Conservation (phyloP, 306 rosid genomes). For the Acacia melanoxylon region DNA sequence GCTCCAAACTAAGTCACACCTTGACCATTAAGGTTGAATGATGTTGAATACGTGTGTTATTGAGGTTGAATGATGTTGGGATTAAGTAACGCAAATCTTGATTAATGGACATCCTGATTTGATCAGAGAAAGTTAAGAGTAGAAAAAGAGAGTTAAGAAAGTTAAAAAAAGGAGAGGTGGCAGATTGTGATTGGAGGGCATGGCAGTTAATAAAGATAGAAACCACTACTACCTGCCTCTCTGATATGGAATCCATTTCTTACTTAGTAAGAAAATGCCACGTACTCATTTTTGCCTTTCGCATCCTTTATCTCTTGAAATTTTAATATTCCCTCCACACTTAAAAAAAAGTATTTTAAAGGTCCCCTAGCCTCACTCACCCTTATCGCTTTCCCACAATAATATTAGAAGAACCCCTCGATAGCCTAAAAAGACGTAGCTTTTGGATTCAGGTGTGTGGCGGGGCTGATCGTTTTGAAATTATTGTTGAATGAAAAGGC, state of each 20-base stretch:
- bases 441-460: constrained; percentile 25
- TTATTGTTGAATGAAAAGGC: neutral
- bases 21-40: neutral
- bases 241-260: constrained; percentile 33
- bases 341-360: constrained; percentile 4
- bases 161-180: constrained; percentile 4
- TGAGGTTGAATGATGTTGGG: neutral
- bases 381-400: neutral
- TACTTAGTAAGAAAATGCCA: constrained; percentile 53
- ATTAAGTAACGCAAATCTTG: neutral
- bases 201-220: constrained; percentile 25
- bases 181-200: constrained; percentile 24
- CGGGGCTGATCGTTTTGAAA: neutral
- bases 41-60: neutral
- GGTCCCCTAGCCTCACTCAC: constrained; percentile 34
- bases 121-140: neutral
- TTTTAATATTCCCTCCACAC: constrained; percentile 17
- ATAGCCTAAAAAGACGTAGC: constrained; percentile 24
- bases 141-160: neutral
- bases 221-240: constrained; percentile 17
- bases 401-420: constrained; percentile 19
- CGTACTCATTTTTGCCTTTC: constrained; percentile 25
- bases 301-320: constrained; percentile 2
- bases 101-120: neutral
- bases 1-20: neutral